Base-by-base conservation (phyloP, 2,329 filamentous ascomycete genomes). In the Monosporascus ibericus region DNA sequence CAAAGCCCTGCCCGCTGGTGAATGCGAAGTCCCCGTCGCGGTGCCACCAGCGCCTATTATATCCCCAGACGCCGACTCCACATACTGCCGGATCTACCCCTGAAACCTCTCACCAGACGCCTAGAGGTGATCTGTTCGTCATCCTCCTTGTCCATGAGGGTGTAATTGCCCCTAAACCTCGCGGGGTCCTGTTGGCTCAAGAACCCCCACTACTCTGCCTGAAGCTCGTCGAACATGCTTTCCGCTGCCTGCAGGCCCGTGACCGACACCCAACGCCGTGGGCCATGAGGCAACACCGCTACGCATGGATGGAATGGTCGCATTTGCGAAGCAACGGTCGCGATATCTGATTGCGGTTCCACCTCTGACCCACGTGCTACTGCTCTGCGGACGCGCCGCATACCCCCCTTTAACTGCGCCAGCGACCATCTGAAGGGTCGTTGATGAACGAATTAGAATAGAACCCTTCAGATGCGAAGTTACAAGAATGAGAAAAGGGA, bases 1-100 rank as follows among this genome's bases (percentile, higher is more conserved):
- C 9, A 5, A 30, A 9, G 1, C 2, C 3, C 9, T 27, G 24
- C 27, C 11, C 8, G 27, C 24, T 27, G n/a, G 22, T n/a, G 44
- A 61, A 60, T 2, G 30, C 15, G 22, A 56, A 58, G 34, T 57
- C 52, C 17, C 48, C 40, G 8, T 53, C 48, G 22, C 54, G 51
- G 6, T 38, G 48, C 58, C 58, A 60, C 56, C 54, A 60, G 3
- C 55, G 53, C 25, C 42, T 42, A 50, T 56, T 55, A 48, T 61
- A 60, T 36, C 50, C 50, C 55, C 54, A 60, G 11, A 61, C 44
- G 11, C 48, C 52, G 22, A 60, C 30, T 14, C 54, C 57, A 1
- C 48, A 20, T 15, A 50, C 56, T 48, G 2, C 59, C 57, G 17
- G 52, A 34, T 39, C 53, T 50, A 2, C 51, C 55, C 15, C 18